Evolutionary conservation across 164 flowering plant species (phyloP), one percentile per base, ranked within the genome.

Genomic region (Kingdonia uniflora): DNA sequence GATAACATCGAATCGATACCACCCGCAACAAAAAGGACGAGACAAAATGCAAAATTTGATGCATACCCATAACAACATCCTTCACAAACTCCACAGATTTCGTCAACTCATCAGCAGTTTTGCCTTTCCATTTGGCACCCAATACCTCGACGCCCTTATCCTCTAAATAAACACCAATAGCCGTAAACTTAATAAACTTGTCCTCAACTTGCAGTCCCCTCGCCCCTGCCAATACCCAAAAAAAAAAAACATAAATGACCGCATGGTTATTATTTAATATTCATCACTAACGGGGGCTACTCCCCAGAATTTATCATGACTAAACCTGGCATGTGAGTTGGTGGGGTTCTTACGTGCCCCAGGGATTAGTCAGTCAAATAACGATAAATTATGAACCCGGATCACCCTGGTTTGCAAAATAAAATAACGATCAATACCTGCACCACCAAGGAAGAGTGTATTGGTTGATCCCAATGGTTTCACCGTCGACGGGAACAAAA

Each of bases 361-460:
- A n/a, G n/a, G n/a, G n/a, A n/a, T n/a, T n/a, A n/a, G n/a, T n/a
- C n/a, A n/a, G n/a, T n/a, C n/a, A n/a, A n/a, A n/a, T n/a, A n/a
- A n/a, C n/a, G n/a, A n/a, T n/a, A n/a, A n/a, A n/a, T n/a, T n/a
- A n/a, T n/a, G n/a, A n/a, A n/a, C n/a, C n/a, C n/a, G n/a, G n/a
- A n/a, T n/a, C n/a, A n/a, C n/a, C n/a, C n/a, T n/a, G 52, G 17
- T 19, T 5, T 42, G 12, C 5, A 12, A 10, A 44, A 19, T 11
- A 8, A 44, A 44, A 10, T 16, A 19, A 44, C 16, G 2, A n/a
- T n/a, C 11, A 19, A 23, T 33, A 84, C 91, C 95, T 79, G 94
- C 95, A 58, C 95, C 98, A 35, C 77, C 92, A 61, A 91, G 97
- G 73, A 87, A 85, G 10, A 77, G 61, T 1, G 78, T 19, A 3